Base-by-base conservation (phyloP, 805 yeast species). In the Sporopachydermia lactativora region DNA sequence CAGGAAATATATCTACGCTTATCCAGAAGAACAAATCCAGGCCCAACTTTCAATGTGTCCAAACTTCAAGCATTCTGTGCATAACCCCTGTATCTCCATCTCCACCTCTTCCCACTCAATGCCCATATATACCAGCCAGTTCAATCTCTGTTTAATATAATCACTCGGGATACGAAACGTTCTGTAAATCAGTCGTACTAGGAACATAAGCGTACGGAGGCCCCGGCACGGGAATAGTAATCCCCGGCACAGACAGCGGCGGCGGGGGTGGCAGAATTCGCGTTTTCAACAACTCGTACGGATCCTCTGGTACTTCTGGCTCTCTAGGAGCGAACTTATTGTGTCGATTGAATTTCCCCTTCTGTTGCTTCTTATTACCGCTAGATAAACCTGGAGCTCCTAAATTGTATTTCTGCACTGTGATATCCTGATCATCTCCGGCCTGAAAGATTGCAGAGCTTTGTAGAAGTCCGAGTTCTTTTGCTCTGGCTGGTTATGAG, bases 71-170 rank as follows among this genome's bases (percentile, higher is more conserved):
- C n/a, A n/a, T n/a, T n/a, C n/a, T n/a, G n/a, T n/a, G n/a, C n/a
- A n/a, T n/a, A n/a, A n/a, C n/a, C n/a, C n/a, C n/a, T n/a, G n/a
- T n/a, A n/a, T n/a, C n/a, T n/a, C n/a, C n/a, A n/a, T n/a, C n/a
- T n/a, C n/a, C n/a, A n/a, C n/a, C n/a, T n/a, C n/a, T n/a, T n/a
- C n/a, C n/a, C n/a, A n/a, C n/a, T n/a, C n/a, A n/a, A n/a, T n/a
- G n/a, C n/a, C n/a, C n/a, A n/a, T n/a, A n/a, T n/a, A n/a, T n/a
- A n/a, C 31, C 31, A 71, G 77, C 80, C 58, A 68, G 69, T 56
- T 82, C 76, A 83, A 78, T 77, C 49, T 45, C 62, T 36, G 13
- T 24, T 24, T 36, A 17, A 15, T 19, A 43, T 35, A 39, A 44
- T 47, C 24, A n/a, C 39, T 37, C n/a, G 44, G 43, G 28, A 34